phyloP scores from a whole-genome alignment of 2,329 filamentous ascomycete genomes.

The Ciborinia camelliae region DNA sequence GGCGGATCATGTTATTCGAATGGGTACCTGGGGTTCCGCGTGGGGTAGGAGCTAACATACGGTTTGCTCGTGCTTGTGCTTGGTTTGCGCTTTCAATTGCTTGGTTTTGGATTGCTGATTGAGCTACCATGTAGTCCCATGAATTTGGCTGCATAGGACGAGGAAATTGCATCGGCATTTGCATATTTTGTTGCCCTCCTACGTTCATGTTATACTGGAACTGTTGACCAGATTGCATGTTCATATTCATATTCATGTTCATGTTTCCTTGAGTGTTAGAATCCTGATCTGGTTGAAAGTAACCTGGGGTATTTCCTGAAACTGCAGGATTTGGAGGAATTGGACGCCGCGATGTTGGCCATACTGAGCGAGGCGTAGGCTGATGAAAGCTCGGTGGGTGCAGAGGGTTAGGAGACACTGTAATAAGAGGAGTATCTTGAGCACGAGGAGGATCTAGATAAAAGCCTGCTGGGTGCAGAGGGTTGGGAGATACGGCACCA shows the following conservation, averaged over 20 bases:
- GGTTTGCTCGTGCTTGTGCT: too few relatives aligned
- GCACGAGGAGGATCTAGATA: not conserved
- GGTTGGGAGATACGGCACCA: not conserved
- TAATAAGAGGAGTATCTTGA: not conserved
- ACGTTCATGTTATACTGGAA: not conserved
- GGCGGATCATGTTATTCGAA: not conserved
- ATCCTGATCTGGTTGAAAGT: not conserved
- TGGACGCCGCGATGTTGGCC: not conserved
- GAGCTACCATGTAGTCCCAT: not conserved
- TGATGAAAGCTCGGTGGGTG: not conserved
- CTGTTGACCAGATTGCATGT: not conserved
- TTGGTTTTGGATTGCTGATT: not conserved
- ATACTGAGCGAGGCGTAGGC: not conserved
- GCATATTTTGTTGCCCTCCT: not conserved
- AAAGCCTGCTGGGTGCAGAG: not conserved
- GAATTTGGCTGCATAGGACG: not conserved
- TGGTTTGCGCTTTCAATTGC: not conserved
- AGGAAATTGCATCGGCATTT: not conserved
- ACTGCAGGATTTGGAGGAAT: slow-evolving; percentile 5
- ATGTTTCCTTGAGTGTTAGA: not conserved
- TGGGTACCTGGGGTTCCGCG: too few relatives aligned
- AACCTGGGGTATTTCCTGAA: not conserved
- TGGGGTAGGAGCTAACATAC: not conserved
- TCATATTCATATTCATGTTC: not conserved
- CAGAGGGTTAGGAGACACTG: not conserved